Evolutionary conservation across 2,329 filamentous ascomycete species (phyloP).

Genomic region (Xenosphaeropsis pyriputrescens): DNA sequence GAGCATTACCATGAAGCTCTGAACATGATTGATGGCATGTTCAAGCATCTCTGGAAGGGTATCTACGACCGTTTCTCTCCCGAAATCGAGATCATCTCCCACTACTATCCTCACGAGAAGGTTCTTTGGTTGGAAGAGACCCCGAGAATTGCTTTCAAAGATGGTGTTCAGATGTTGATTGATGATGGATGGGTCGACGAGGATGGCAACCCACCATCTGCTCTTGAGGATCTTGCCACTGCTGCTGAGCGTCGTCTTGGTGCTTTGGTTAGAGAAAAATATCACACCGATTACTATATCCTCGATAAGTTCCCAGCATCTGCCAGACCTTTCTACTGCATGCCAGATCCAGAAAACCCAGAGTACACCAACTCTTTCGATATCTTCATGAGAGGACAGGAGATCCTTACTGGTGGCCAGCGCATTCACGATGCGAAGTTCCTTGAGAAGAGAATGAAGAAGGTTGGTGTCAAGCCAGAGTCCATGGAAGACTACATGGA

Average conservation of each 20-base stretch:
- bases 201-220: conserved; percentile 53
- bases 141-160: conserved; percentile 63
- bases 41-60: conserved; percentile 66
- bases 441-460: conserved; percentile 64
- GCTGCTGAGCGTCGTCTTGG: conserved; percentile 79
- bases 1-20: conserved; percentile 84
- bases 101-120: conserved; percentile 75
- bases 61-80: conserved; percentile 53
- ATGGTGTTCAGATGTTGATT: conserved; percentile 70
- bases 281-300: conserved; percentile 81
- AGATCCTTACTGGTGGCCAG: conserved; percentile 84
- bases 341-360: conserved; percentile 61
- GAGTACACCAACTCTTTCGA: conserved; percentile 83
- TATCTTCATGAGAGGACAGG: conserved; percentile 85
- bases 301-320: conserved; percentile 82
- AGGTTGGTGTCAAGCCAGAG: conserved; percentile 60
- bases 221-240: conserved; percentile 70
- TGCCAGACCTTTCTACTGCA: conserved; percentile 82
- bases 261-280: conserved; percentile 73
- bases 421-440: conserved; percentile 72
- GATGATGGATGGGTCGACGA: conserved; percentile 66
- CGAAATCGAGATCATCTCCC: conserved; percentile 68
- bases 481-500: conserved; percentile 83
- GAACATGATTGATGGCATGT: conserved; percentile 58
- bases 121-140: conserved; percentile 80